phyloP scores from a whole-genome alignment of 768 basidiomycete species.

The Kwoniella sp. region DNA sequence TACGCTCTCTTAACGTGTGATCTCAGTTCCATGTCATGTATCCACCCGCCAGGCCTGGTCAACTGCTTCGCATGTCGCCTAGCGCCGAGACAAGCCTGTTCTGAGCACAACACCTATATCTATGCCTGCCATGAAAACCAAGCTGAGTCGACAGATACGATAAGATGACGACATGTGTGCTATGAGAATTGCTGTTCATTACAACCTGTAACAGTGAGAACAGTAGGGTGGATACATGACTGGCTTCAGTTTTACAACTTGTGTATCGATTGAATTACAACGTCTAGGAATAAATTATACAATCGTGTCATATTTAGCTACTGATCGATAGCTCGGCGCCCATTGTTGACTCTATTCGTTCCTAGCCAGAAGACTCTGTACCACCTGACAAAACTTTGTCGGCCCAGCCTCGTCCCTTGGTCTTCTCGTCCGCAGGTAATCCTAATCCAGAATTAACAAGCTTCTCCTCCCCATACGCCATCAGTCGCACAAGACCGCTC shows the following conservation, averaged over 20 bases:
- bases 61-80: too few species aligned
- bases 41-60: too few species aligned
- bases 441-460: conserved; percentile 61
- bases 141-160: not conserved
- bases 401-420: conserved; percentile 41
- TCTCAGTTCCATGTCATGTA: too few species aligned
- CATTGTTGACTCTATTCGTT: conserved; percentile 63
- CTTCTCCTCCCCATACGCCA: conserved; percentile 84
- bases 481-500: conserved; percentile 74
- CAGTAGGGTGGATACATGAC: too few species aligned
- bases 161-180: not conserved
- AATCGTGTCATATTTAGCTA: conserved; percentile 1
- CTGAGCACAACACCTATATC: too few species aligned
- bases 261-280: too few species aligned
- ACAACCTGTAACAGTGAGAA: too few species aligned
- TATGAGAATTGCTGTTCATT: too few species aligned
- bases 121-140: too few species aligned
- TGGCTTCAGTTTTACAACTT: too few species aligned
- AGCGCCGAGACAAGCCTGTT: too few species aligned
- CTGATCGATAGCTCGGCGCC: not conserved
- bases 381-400: conserved; percentile 59
- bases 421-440: conserved; percentile 32
- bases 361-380: not conserved
- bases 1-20: too few species aligned
- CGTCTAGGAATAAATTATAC: conserved; percentile 2